phyloP scores from a whole-genome alignment of 2,329 filamentous ascomycete species.

The Neocucurbitaria cava region DNA sequence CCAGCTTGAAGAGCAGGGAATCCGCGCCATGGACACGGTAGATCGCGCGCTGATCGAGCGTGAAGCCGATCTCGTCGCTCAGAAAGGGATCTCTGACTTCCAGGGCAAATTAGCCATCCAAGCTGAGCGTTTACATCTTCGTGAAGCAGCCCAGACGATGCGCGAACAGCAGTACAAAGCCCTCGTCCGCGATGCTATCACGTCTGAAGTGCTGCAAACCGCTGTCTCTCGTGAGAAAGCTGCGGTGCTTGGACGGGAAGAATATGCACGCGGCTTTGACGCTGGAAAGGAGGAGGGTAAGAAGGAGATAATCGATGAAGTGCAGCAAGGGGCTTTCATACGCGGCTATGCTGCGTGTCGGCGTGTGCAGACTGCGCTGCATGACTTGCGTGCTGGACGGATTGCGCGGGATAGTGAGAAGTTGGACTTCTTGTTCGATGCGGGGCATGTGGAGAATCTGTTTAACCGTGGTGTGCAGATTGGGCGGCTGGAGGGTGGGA shows the following conservation, averaged over 20 bases:
- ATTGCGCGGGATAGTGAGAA: constrained; percentile 23
- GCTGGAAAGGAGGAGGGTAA: background rate
- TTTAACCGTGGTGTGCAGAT: constrained; percentile 18
- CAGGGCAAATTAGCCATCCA: constrained; percentile 11
- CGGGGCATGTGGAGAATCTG: constrained; percentile 19
- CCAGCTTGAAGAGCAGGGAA: constrained; percentile 14
- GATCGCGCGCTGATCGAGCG: constrained; percentile 10
- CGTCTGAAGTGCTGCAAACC: constrained; percentile 7
- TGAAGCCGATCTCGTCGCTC: constrained; percentile 10
- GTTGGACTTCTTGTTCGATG: constrained; percentile 28
- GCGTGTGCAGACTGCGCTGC: constrained; percentile 10
- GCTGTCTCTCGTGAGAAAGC: constrained; percentile 1
- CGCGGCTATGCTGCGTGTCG: constrained; percentile 29
- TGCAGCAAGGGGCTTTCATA: constrained; percentile 11
- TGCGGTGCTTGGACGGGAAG: constrained; percentile 4
- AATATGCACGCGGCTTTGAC: constrained; percentile 18
- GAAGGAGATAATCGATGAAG: background rate
- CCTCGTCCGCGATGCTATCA: constrained; percentile 6
- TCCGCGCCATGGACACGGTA: constrained; percentile 10
- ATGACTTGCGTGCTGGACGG: constrained; percentile 18
- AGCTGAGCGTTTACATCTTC: constrained; percentile 13
- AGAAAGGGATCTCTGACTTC: constrained; percentile 2
- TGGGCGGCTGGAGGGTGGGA: constrained; percentile 1
- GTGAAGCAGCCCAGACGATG: constrained; percentile 18
- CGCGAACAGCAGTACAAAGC: constrained; percentile 30